Conservation (phyloP, 768 basidiomycete genomes). For the Lenzites betulinus region DNA sequence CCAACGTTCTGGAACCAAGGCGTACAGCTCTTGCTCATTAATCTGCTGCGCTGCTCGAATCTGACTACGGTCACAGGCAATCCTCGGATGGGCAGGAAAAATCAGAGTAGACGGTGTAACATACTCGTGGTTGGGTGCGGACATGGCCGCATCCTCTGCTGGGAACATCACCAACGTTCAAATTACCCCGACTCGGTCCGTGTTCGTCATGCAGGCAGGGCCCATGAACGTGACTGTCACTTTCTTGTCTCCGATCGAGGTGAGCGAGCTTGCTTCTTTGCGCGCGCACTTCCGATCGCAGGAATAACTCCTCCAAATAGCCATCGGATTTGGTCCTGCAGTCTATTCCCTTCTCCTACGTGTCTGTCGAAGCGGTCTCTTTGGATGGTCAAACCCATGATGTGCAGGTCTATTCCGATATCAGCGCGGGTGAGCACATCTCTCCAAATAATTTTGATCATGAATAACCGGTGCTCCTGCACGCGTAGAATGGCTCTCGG, state of each 20-base stretch:
- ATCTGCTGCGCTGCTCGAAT: too few relatives aligned
- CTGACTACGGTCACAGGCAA: background rate
- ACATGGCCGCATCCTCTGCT: background rate
- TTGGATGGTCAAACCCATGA: constrained; percentile 35
- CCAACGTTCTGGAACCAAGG: constrained; percentile 21
- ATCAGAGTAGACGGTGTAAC: constrained; percentile 22
- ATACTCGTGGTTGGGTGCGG: constrained; percentile 23
- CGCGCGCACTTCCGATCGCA: background rate
- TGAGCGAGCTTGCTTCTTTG: constrained; percentile 6
- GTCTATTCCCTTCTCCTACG: constrained; percentile 43
- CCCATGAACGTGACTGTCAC: constrained; percentile 39
- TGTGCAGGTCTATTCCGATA: constrained; percentile 42
- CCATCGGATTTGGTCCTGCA: constrained; percentile 40
- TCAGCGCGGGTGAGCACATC: constrained; percentile 36
- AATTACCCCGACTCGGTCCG: constrained; percentile 40
- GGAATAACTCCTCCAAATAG: constrained; percentile 12
- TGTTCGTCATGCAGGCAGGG: constrained; percentile 37
- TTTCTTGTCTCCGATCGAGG: constrained; percentile 44
- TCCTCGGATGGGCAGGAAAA: constrained; percentile 25
- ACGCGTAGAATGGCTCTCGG: constrained; percentile 19
- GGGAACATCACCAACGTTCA: constrained; percentile 25
- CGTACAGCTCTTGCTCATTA: background rate
- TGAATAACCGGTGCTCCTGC: background rate
- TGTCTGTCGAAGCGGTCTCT: constrained; percentile 34
- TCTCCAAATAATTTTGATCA: background rate